These are phyloP conservation scores for Castanopsis chinensis DNA, from an alignment of 306 rosid genomes.

Conservation along the genomic window DNA sequence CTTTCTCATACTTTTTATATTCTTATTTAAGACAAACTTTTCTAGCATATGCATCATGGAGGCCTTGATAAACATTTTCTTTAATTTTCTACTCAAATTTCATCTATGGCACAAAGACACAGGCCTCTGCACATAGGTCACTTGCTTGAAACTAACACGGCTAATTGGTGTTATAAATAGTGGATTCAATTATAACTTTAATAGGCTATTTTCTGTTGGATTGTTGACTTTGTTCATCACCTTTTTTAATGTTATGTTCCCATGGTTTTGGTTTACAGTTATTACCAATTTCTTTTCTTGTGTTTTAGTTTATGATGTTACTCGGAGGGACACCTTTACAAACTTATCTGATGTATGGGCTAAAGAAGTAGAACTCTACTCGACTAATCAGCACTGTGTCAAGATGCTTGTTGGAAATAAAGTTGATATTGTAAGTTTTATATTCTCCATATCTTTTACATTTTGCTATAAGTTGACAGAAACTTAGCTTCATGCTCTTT, in stretches of 20 bases:
- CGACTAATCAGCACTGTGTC: conserved; percentile 75
- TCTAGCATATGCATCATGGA: neutral
- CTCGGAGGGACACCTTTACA: conserved; percentile 81
- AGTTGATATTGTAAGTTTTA: conserved; percentile 80
- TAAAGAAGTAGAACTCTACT: conserved; percentile 89
- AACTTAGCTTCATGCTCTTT: neutral
- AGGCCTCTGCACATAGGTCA: neutral
- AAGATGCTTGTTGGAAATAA: conserved; percentile 95
- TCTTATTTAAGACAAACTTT: neutral
- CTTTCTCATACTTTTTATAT: neutral
- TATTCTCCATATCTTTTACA: conserved; percentile 9
- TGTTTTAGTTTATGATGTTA: conserved; percentile 74
- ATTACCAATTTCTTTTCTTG: conserved; percentile 14
- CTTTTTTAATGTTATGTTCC: neutral
- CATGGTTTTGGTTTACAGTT: neutral
- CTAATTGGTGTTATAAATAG: neutral
- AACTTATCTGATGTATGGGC: conserved; percentile 88
- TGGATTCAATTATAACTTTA: neutral
- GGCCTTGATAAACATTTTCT: neutral
- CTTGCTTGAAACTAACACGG: neutral
- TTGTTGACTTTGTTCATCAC: neutral
- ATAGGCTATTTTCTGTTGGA: neutral
- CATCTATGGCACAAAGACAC: neutral
- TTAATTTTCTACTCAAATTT: neutral
- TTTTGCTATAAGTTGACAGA: neutral